Percentiles rank a stretch among this genome's conserved stretches.
Evolutionary conservation across 163 green algal genomes (phyloP).

Genomic region (Prototheca wickerhamii): DNA sequence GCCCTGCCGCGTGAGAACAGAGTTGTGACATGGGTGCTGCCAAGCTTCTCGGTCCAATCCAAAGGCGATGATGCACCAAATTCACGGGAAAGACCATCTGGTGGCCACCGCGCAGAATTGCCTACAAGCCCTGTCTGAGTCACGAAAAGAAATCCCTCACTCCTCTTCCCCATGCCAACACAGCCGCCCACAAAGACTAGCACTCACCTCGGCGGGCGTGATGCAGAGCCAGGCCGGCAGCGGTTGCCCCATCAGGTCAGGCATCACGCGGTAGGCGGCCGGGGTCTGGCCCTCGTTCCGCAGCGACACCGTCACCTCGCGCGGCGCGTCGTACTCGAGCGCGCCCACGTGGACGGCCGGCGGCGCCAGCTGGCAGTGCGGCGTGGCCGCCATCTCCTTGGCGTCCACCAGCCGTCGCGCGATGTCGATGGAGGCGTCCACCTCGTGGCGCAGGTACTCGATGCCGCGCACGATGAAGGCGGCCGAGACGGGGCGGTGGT

Average conservation of each 20-base stretch:
- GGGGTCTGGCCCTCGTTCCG: conserved; percentile 32
- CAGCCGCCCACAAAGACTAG: background rate
- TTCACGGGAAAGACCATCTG: too few species aligned
- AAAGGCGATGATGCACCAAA: too few species aligned
- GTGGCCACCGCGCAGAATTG: too few species aligned
- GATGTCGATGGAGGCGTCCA: conserved; percentile 39
- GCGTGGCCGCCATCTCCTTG: conserved; percentile 37
- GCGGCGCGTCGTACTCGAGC: conserved; percentile 24
- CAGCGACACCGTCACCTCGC: conserved; percentile 24
- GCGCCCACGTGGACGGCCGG: conserved; percentile 25
- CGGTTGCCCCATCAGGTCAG: conserved; percentile 12
- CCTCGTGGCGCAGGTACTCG: conserved; percentile 21
- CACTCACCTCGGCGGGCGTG: conserved; percentile 8
- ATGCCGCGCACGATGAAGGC: conserved; percentile 28
- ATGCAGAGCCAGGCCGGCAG: conserved; percentile 35
- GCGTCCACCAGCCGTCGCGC: conserved; percentile 38
- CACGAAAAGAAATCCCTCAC: too few species aligned
- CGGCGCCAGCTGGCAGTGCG: conserved; percentile 28
- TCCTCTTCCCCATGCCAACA: too few species aligned
- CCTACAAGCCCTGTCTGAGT: too few species aligned
- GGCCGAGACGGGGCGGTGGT: conserved; percentile 38
- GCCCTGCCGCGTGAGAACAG: too few species aligned
- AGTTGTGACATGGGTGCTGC: too few species aligned
- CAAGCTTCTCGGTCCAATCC: too few species aligned
- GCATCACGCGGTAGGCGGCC: conserved; percentile 24